Evolutionary conservation across 2,329 filamentous ascomycete genomes (phyloP), one percentile per base, ranked within the genome.

Genomic region (Didymella exigua): DNA sequence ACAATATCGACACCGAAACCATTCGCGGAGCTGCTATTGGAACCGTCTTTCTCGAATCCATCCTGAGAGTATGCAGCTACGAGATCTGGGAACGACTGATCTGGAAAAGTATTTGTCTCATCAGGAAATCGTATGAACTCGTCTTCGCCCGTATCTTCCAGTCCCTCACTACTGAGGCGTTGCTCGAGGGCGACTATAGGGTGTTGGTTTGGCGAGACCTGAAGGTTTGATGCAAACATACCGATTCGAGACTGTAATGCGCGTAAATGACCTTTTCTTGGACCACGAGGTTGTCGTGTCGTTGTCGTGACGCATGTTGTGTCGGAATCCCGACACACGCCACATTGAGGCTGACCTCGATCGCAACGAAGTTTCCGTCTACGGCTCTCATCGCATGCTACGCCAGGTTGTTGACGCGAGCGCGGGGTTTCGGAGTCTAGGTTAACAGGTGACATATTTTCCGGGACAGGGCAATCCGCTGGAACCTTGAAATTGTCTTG

Each of bases 321-420:
- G 21, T 16, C 47, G n/a, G 47, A 34, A 29, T 49, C 47, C 16
- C 29, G 47, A 16, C 47, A 49, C 6, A 49, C 38, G 19, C 47
- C 47, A 43, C 47, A 49, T 21, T 49, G 37, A 19, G 47, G 47
- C 29, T 43, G 47, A 30, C 21, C 47, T 49, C 47, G 16, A 13
- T 49, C 47, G 30, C 47, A 49, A 14, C 47, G 47, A 27, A 49
- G 38, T 16, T 49, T 49, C 3, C 47, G 37, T 36, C 47, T 49
- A 11, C 47, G 47, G 30, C 47, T 42, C 29, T 49, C 47, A 27
- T 49, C 47, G 38, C 47, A 49, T 27, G 47, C 47, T n/a, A 49
- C 13, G 9, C 47, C 47, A 10, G 47, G 29, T n/a, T 49, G 47
- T 29, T 49, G 47, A 21, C 47, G 47, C 14, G 46, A 42, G 21